Conservation (phyloP, 345 rosid species). For the Citrus unshiu region DNA sequence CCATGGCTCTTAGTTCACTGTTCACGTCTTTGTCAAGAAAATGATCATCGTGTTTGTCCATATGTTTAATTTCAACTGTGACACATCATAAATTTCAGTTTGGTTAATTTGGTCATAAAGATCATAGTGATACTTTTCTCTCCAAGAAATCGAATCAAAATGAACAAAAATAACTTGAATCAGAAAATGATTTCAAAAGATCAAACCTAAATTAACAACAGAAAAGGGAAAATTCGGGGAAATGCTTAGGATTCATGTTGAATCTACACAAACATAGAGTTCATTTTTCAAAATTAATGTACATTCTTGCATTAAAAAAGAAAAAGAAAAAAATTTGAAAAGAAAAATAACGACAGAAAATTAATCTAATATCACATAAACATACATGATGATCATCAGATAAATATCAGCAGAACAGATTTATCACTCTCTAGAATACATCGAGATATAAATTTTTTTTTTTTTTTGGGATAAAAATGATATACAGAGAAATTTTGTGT, state of each 20-base stretch:
- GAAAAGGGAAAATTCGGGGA: not conserved
- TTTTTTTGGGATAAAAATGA: not conserved
- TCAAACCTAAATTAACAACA: not conserved
- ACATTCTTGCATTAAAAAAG: too few relatives aligned
- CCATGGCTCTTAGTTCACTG: not conserved
- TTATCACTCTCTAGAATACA: not conserved
- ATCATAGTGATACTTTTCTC: not conserved
- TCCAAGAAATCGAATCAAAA: not conserved
- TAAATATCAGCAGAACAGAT: not conserved
- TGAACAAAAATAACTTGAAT: not conserved
- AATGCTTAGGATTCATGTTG: not conserved
- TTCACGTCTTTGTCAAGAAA: not conserved
- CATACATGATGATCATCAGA: not conserved
- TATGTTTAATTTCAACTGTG: not conserved
- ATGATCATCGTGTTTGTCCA: not conserved
- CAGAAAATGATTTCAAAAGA: not conserved
- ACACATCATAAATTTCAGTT: not conserved
- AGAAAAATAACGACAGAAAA: not conserved
- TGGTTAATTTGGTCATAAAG: not conserved
- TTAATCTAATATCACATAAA: not conserved
- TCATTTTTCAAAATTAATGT: too few relatives aligned
- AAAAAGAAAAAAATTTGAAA: not conserved
- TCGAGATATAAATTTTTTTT: not conserved
- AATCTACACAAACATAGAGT: not conserved
- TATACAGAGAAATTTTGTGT: not conserved